Percentiles rank a stretch among this genome's conserved stretches.
phyloP scores from a whole-genome alignment of 106 monocot species.

The Apostasia ramifera region DNA sequence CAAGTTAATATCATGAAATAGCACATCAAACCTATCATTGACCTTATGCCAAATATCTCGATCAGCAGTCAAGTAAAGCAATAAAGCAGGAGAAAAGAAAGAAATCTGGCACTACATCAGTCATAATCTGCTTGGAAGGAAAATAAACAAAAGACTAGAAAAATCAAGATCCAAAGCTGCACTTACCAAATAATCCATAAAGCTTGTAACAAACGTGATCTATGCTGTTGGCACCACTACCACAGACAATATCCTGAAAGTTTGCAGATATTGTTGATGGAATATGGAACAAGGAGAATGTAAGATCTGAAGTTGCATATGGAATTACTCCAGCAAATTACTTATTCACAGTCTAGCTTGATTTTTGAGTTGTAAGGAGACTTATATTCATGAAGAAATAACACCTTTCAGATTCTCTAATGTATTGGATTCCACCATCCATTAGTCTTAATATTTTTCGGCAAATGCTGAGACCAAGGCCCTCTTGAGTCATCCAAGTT shows the following conservation, averaged over 20 bases:
- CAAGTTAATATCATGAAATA: no score
- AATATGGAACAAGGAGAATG: background rate
- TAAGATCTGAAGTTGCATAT: background rate
- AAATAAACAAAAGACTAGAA: no score
- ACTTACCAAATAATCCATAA: no score
- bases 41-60: no score
- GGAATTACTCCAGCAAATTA: no score
- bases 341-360: background rate
- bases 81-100: no score
- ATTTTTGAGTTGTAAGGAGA: conserved; percentile 25
- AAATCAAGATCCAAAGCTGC: no score
- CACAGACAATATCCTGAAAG: background rate
- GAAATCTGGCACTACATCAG: no score
- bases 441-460: conserved; percentile 68
- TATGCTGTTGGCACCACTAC: background rate
- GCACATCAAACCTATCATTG: no score
- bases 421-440: conserved; percentile 89
- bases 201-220: no score
- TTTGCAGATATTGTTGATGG: background rate
- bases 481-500: conserved; percentile 74
- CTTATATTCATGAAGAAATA: conserved; percentile 56
- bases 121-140: no score
- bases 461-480: conserved; percentile 59
- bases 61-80: no score
- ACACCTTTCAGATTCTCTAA: conserved; percentile 76